These are phyloP conservation scores for Malassezia brasiliensis DNA, from an alignment of 1,284 basidiomycete genomes.

Conservation along the genomic window DNA sequence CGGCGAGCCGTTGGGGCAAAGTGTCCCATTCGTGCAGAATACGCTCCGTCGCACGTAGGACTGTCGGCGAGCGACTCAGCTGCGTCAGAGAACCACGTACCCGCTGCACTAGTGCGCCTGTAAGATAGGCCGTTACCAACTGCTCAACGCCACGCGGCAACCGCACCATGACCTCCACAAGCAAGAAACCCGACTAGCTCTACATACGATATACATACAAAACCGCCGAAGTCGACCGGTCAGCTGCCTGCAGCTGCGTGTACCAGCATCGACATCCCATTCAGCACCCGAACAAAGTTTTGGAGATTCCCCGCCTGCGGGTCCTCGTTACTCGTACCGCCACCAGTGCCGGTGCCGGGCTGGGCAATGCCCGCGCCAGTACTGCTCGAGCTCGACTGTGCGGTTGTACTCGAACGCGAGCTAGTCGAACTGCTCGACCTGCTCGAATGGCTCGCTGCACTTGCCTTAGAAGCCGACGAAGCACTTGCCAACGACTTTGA, in stretches of 20 bases:
- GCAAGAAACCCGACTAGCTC: neutral
- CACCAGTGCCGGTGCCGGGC: slow-evolving; percentile 12
- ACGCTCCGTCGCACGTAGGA: slow-evolving; percentile 11
- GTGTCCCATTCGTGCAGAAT: slow-evolving; percentile 17
- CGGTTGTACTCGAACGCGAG: neutral
- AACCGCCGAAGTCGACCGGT: neutral
- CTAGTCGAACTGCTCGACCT: slow-evolving; percentile 6
- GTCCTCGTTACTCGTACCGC: neutral
- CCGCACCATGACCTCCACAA: slow-evolving; percentile 5
- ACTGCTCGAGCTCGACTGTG: neutral
- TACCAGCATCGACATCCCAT: slow-evolving; percentile 40
- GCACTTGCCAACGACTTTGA: neutral
- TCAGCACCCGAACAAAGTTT: slow-evolving; percentile 37
- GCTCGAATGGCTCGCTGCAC: slow-evolving; percentile 17
- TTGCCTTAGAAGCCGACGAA: slow-evolving; percentile 10
- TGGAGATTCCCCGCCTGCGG: slow-evolving; percentile 29
- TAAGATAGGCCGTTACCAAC: slow-evolving; percentile 8
- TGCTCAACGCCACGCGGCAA: slow-evolving; percentile 5
- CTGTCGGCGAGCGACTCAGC: slow-evolving; percentile 9
- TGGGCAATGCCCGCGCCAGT: neutral
- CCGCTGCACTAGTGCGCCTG: slow-evolving; percentile 3
- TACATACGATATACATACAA: neutral
- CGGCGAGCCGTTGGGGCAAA: slow-evolving; percentile 9
- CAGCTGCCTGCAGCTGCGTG: slow-evolving; percentile 12
- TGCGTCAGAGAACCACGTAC: slow-evolving; percentile 1